Base-by-base conservation (phyloP, 31 red algal genomes). In the Bonnemaisonia californica region DNA sequence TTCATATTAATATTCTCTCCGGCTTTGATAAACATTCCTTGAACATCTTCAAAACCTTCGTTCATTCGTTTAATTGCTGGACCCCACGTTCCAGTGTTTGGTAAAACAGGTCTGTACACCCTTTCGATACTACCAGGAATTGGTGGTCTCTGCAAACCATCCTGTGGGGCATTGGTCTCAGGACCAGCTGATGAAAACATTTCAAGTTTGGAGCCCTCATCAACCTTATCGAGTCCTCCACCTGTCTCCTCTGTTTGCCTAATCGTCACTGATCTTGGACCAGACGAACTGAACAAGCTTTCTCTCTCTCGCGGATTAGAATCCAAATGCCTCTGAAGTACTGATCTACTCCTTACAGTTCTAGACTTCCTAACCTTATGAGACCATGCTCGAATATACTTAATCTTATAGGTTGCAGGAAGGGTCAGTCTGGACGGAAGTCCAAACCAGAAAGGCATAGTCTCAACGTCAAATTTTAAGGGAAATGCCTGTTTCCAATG, bases 391-490 rank as follows among this genome's bases (percentile, higher is more conserved):
- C 86, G 76, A 24, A 89, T 82, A 68, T 89, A 89, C 39, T 74
- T 82, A 23, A 89, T 75, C 22, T 89, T 80, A 55, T 68, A 89
- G 16, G 67, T 41, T 18, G 64, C 75, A 21, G 76, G 79, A 32
- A 81, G 69, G 27, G 77, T 76, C 21, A 67, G 23, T 13, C 42
- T 34, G 5, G 66, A 75, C 11, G 86, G 86, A 35, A 89, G 86
- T 12, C 86, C 86, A 62, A 89, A 89, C 86, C 86, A 89, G 69
- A 63, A 62, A 0, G 86, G 86, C 86, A 89, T 89, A 24, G 86
- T 89, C 48, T 89, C 86, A 19, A 82, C 77, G n/a, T 89, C 86
- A 59, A 89, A 69, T 41, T 89, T 89, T 21, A 89, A 69, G 1
- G 86, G 77, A 57, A 89, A 70, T 34, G 86, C 69, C 54, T 85